Evolutionary conservation across 2,329 filamentous ascomycete species (phyloP).

Genomic region (Hymenoscyphus repandus): DNA sequence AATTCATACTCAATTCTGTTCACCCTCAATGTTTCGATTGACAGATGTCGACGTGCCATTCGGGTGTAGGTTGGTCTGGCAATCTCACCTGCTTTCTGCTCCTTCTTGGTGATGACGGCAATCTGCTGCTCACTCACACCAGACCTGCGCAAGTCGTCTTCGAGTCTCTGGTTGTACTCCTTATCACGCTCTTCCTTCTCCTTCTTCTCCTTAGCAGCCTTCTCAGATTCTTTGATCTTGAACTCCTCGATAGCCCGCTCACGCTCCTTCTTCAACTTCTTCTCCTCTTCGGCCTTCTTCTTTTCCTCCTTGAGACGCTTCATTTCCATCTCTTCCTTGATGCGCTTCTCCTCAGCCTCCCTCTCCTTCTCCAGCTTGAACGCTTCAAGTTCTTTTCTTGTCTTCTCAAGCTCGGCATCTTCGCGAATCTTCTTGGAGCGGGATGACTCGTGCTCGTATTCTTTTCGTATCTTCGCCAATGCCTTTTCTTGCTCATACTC

Average conservation of each 20-base stretch:
- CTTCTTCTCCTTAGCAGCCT: slow-evolving; percentile 33
- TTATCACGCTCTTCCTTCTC: slow-evolving; percentile 31
- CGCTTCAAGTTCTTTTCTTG: slow-evolving; percentile 39
- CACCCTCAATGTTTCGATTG: slow-evolving; percentile 53
- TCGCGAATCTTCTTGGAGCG: background rate
- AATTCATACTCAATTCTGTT: slow-evolving; percentile 54
- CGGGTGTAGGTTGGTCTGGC: slow-evolving; percentile 54
- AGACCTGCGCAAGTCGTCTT: slow-evolving; percentile 52
- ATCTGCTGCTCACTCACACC: slow-evolving; percentile 56
- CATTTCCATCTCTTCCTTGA: slow-evolving; percentile 35
- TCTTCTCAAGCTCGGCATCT: slow-evolving; percentile 34
- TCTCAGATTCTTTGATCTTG: slow-evolving; percentile 31
- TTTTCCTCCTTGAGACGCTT: slow-evolving; percentile 42
- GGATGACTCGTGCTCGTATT: slow-evolving; percentile 5
- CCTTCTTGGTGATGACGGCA: slow-evolving; percentile 52
- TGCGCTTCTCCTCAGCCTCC: slow-evolving; percentile 36
- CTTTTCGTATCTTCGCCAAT: background rate
- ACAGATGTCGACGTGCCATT: slow-evolving; percentile 57
- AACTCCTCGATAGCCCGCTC: slow-evolving; percentile 50
- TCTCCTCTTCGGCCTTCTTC: slow-evolving; percentile 40
- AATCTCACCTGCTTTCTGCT: slow-evolving; percentile 38
- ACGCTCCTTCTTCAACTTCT: slow-evolving; percentile 36
- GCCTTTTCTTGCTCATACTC: slow-evolving; percentile 7
- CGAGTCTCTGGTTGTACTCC: slow-evolving; percentile 43
- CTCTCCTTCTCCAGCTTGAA: slow-evolving; percentile 33